Evolutionary conservation across 2,329 filamentous ascomycete species (phyloP).

Genomic region (Sporothrix dimorphospora): DNA sequence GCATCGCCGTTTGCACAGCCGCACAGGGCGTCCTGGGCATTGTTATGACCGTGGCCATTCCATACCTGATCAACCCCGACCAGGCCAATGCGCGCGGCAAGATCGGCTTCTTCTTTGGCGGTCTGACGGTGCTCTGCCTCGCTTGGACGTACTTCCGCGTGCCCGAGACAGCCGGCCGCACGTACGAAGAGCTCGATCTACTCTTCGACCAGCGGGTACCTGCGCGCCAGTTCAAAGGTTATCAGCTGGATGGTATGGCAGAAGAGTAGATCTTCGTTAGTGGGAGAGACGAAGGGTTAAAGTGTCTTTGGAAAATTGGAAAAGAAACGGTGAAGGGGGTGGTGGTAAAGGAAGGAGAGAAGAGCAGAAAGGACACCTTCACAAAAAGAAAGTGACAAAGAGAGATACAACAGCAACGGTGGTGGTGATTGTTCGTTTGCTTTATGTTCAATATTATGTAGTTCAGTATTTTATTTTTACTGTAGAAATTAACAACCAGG

Average conservation of each 20-base stretch:
- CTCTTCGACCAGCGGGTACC: conserved; percentile 53
- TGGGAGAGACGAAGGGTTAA: not conserved
- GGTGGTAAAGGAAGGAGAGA: not conserved
- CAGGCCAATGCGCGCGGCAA: conserved; percentile 50
- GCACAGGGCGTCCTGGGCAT: conserved; percentile 48
- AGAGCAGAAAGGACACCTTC: not conserved
- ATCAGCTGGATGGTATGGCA: not conserved
- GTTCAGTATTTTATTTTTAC: not conserved
- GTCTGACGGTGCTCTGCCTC: conserved; percentile 50
- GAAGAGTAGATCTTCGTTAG: not conserved
- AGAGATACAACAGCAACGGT: not conserved
- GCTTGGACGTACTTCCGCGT: conserved; percentile 57
- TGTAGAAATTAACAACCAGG: not conserved
- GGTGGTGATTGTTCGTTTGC: conserved; percentile 7
- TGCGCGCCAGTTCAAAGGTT: conserved; percentile 42
- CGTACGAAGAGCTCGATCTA: conserved; percentile 58
- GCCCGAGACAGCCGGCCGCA: conserved; percentile 58
- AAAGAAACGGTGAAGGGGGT: not conserved
- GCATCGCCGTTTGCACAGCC: conserved; percentile 50
- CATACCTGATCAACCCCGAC: conserved; percentile 50
- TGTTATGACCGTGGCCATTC: conserved; percentile 49
- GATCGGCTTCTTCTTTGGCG: conserved; percentile 52
- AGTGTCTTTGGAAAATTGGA: too few relatives aligned
- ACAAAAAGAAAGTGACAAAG: not conserved
- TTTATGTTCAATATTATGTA: not conserved